Conservation (phyloP, 768 basidiomycete genomes). For the Panus rudis region DNA sequence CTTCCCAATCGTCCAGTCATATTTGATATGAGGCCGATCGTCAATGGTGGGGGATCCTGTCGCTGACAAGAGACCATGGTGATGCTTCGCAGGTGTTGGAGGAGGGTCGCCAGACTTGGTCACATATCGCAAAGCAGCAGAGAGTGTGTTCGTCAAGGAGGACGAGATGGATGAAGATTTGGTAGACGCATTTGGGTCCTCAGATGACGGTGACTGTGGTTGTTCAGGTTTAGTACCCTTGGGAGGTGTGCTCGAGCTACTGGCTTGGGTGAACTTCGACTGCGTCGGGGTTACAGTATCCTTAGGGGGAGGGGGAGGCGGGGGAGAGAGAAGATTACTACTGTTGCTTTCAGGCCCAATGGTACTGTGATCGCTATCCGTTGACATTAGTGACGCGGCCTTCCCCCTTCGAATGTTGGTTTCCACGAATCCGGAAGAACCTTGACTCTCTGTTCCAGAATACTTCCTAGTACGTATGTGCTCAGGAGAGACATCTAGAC, state of each 20-base stretch:
- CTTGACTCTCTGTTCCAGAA: slow-evolving; percentile 9
- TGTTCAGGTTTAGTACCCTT: not conserved
- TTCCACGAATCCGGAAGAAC: slow-evolving; percentile 26
- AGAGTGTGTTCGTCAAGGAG: slow-evolving; percentile 47
- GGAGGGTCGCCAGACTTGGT: slow-evolving; percentile 31
- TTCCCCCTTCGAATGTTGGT: slow-evolving; percentile 31
- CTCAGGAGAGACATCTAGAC: slow-evolving; percentile 28
- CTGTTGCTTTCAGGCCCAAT: slow-evolving; percentile 14
- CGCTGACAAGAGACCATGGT: slow-evolving; percentile 42
- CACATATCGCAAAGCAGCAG: slow-evolving; percentile 54
- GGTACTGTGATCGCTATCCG: slow-evolving; percentile 33
- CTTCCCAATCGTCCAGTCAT: slow-evolving; percentile 73
- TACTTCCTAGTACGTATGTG: slow-evolving; percentile 15
- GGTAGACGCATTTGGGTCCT: not conserved
- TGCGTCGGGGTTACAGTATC: too few species aligned
- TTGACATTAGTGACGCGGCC: slow-evolving; percentile 34
- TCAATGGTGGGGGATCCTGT: slow-evolving; percentile 39
- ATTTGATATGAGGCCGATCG: slow-evolving; percentile 76
- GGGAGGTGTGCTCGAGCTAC: not conserved
- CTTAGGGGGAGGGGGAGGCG: slow-evolving; percentile 16
- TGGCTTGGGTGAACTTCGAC: too few species aligned
- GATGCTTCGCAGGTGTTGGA: slow-evolving; percentile 34
- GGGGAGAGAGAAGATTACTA: slow-evolving; percentile 7
- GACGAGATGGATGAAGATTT: slow-evolving; percentile 21
- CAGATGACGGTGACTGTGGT: not conserved